Evolutionary conservation across 805 yeast species (phyloP).

Genomic region (Kluyveromyces lactis): DNA sequence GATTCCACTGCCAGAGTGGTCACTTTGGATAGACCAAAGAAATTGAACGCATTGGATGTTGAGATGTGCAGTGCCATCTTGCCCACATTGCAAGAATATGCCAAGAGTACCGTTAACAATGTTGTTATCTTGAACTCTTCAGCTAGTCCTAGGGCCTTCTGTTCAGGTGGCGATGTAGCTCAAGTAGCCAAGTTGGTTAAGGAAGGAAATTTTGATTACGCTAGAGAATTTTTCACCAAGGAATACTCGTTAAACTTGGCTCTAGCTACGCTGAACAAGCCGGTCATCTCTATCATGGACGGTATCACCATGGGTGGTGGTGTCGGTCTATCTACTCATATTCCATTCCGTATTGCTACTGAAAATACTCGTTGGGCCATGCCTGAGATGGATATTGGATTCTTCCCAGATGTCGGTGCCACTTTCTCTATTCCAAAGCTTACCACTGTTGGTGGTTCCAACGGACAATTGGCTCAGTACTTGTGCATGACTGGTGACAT

Average conservation of each 20-base stretch:
- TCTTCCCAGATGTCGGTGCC: slow-evolving; percentile 93
- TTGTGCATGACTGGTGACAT: slow-evolving; percentile 80
- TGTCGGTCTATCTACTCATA: slow-evolving; percentile 84
- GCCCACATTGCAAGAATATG: slow-evolving; percentile 69
- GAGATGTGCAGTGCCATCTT: slow-evolving; percentile 66
- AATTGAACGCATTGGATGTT: slow-evolving; percentile 75
- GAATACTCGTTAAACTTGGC: slow-evolving; percentile 80
- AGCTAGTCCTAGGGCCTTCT: slow-evolving; percentile 59
- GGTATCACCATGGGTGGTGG: slow-evolving; percentile 99
- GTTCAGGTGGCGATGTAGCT: slow-evolving; percentile 97
- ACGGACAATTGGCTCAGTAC: slow-evolving; percentile 77
- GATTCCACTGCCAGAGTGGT: slow-evolving; percentile 55
- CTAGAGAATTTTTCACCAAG: slow-evolving; percentile 59
- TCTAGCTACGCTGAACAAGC: slow-evolving; percentile 77
- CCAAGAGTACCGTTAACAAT: slow-evolving; percentile 57
- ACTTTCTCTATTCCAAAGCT: slow-evolving; percentile 79
- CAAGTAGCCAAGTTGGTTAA: slow-evolving; percentile 58
- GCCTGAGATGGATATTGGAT: slow-evolving; percentile 98
- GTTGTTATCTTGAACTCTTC: slow-evolving; percentile 51
- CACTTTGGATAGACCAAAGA: slow-evolving; percentile 69
- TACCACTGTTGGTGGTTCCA: slow-evolving; percentile 31
- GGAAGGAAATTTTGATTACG: slow-evolving; percentile 36
- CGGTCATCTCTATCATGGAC: slow-evolving; percentile 76
- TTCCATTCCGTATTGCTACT: slow-evolving; percentile 89
- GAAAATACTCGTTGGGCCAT: slow-evolving; percentile 87